These are phyloP conservation scores for Phoenix roebelenii DNA, from an alignment of 176 grass and related monocot species.

Conservation along the genomic window DNA sequence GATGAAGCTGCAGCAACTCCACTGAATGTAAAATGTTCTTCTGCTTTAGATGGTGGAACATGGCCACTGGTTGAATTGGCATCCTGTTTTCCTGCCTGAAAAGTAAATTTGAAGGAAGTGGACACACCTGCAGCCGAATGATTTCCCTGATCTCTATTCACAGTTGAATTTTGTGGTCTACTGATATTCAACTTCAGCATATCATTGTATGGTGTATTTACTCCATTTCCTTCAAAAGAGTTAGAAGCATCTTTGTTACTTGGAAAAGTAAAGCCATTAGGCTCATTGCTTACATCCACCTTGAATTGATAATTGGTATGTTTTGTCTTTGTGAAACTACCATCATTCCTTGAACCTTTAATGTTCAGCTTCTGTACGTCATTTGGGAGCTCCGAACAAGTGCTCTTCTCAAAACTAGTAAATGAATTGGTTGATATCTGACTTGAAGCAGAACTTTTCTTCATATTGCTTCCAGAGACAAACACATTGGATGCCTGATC, in stretches of 20 bases:
- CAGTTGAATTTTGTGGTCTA: conserved; percentile 8
- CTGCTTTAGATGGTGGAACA: conserved; percentile 19
- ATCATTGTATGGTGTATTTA: conserved; percentile 41
- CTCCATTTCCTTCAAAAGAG: conserved; percentile 22
- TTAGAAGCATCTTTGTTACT: conserved; percentile 5
- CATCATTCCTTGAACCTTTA: conserved; percentile 14
- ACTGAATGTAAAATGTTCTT: not conserved
- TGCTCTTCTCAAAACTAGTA: conserved; percentile 13
- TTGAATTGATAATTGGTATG: conserved; percentile 6
- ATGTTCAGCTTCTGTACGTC: conserved; percentile 14
- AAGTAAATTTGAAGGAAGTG: too few relatives aligned
- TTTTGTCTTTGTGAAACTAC: conserved; percentile 15
- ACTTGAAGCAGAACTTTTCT: conserved; percentile 31
- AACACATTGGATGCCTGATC: conserved; percentile 13
- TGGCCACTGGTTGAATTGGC: not conserved
- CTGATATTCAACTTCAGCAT: conserved; percentile 55
- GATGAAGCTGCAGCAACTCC: conserved; percentile 17
- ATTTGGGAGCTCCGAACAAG: conserved; percentile 21
- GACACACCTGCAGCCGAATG: too few relatives aligned
- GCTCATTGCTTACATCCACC: not conserved
- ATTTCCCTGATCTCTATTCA: not conserved
- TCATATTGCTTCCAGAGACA: conserved; percentile 43
- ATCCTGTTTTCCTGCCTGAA: too few relatives aligned
- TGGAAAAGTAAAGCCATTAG: conserved; percentile 32
- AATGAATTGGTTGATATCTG: conserved; percentile 22